A percentile compares a stretch with the other conserved stretches of the same genome.
phyloP scores from a whole-genome alignment of 2,329 filamentous ascomycete species.

The Camptophora hylomeconis region DNA sequence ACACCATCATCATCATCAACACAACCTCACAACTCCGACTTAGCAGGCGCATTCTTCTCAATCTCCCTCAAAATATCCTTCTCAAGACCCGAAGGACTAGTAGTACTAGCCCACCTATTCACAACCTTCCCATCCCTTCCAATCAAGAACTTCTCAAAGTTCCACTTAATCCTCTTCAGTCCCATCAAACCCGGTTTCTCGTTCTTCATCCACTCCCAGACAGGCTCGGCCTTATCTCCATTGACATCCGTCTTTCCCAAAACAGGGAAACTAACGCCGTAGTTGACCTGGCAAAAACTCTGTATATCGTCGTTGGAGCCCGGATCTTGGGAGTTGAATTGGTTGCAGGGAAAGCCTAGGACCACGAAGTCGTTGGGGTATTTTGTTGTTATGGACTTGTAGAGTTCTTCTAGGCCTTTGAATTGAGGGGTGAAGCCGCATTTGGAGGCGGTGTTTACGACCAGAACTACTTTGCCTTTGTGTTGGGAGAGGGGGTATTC shows the following conservation, averaged over 20 bases:
- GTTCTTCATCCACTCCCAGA: constrained; percentile 63
- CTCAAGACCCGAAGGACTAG: constrained; percentile 74
- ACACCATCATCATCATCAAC: constrained; percentile 1
- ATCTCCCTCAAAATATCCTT: constrained; percentile 63
- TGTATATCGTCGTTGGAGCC: constrained; percentile 70
- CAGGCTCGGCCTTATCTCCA: constrained; percentile 63
- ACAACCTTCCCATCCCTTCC: constrained; percentile 75
- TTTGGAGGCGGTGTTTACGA: constrained; percentile 97
- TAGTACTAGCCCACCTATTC: constrained; percentile 73
- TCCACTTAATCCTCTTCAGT: constrained; percentile 88
- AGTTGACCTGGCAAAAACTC: constrained; percentile 81
- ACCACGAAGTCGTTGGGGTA: constrained; percentile 69
- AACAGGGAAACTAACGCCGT: constrained; percentile 83
- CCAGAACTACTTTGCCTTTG: constrained; percentile 83
- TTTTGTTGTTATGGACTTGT: constrained; percentile 52
- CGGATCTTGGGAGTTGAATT: constrained; percentile 86
- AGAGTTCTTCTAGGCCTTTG: constrained; percentile 76
- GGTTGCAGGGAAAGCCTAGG: constrained; percentile 96
- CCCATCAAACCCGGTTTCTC: constrained; percentile 73
- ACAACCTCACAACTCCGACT: constrained; percentile 10
- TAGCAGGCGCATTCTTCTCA: constrained; percentile 36
- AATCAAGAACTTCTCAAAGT: constrained; percentile 97
- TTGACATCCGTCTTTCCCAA: constrained; percentile 91
- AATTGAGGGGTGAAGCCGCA: constrained; percentile 98
- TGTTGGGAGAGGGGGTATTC: constrained; percentile 58